These are phyloP conservation scores for Cryphonectria japonica DNA, from an alignment of 2,329 filamentous ascomycete genomes.

Conservation along the genomic window DNA sequence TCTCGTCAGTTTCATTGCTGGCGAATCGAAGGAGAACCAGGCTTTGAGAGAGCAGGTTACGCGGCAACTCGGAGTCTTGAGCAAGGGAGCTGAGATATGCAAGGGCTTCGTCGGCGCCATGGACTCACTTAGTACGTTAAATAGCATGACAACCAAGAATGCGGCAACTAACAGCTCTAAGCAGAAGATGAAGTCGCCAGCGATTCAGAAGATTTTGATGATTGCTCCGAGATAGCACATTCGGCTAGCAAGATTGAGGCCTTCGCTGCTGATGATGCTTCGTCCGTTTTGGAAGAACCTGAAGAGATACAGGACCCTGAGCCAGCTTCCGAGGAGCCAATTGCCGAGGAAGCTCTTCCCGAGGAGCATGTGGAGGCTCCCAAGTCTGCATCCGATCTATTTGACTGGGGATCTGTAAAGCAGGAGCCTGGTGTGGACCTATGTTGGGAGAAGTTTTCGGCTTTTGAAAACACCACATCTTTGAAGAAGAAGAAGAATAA, in stretches of 20 bases:
- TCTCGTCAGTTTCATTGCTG: conserved; percentile 43
- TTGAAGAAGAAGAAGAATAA: too few relatives aligned
- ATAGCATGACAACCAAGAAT: background rate
- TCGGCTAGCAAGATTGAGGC: background rate
- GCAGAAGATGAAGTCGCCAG: background rate
- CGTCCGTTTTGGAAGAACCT: background rate
- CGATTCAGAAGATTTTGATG: background rate
- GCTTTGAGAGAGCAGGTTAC: conserved; percentile 41
- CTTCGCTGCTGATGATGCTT: background rate
- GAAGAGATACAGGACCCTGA: background rate
- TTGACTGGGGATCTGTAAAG: too few relatives aligned
- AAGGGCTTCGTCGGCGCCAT: conserved; percentile 37
- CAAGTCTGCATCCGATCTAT: too few relatives aligned
- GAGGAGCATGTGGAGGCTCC: too few relatives aligned
- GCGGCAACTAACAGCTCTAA: background rate
- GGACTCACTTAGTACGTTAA: background rate
- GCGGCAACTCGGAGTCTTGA: conserved; percentile 44
- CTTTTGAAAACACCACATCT: too few relatives aligned
- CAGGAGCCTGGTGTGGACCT: too few relatives aligned
- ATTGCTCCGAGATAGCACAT: background rate
- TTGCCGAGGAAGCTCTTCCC: too few relatives aligned
- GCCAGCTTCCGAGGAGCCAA: too few relatives aligned
- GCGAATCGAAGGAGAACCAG: conserved; percentile 46
- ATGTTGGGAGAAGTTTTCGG: too few relatives aligned
- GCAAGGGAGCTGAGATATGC: conserved; percentile 43